Percentiles rank a stretch among this genome's conserved stretches.
These are phyloP conservation scores for Suillus americanus DNA, from an alignment of 768 basidiomycete species.

Conservation along the genomic window DNA sequence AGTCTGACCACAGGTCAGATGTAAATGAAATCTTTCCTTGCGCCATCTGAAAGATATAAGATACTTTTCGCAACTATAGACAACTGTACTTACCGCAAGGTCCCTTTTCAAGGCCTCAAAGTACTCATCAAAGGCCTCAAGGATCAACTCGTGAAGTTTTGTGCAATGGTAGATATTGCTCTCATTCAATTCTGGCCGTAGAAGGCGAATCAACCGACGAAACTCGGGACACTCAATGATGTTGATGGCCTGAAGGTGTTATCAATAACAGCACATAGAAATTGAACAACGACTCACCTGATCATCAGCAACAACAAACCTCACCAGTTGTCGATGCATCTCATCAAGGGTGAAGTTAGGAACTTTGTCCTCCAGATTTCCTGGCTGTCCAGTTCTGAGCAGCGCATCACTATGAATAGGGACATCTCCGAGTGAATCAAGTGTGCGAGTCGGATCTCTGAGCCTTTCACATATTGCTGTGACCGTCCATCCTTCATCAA, in stretches of 20 bases:
- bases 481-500: neutral
- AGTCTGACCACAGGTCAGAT: conserved; percentile 34
- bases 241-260: conserved; percentile 3
- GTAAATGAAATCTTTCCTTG: conserved; percentile 24
- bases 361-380: neutral
- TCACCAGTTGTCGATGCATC: neutral
- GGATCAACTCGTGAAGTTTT: conserved; percentile 6
- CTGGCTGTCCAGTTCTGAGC: neutral
- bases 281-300: neutral
- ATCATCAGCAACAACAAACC: neutral
- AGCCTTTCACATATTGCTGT: neutral
- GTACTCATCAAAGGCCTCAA: neutral
- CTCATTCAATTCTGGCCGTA: conserved; percentile 4
- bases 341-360: neutral
- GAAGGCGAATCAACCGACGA: neutral
- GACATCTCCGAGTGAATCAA: neutral
- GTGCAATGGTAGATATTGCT: conserved; percentile 12
- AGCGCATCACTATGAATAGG: neutral
- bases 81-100: conserved; percentile 1
- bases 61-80: too few relatives aligned
- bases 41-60: conserved; percentile 1
- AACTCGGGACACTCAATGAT: conserved; percentile 4
- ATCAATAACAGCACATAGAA: neutral
- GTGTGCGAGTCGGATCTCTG: neutral
- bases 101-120: conserved; percentile 4